A percentile compares a stretch with the other conserved stretches of the same genome.
phyloP scores from a whole-genome alignment of 2,329 filamentous ascomycete genomes.

The Trichoderma gracile region DNA sequence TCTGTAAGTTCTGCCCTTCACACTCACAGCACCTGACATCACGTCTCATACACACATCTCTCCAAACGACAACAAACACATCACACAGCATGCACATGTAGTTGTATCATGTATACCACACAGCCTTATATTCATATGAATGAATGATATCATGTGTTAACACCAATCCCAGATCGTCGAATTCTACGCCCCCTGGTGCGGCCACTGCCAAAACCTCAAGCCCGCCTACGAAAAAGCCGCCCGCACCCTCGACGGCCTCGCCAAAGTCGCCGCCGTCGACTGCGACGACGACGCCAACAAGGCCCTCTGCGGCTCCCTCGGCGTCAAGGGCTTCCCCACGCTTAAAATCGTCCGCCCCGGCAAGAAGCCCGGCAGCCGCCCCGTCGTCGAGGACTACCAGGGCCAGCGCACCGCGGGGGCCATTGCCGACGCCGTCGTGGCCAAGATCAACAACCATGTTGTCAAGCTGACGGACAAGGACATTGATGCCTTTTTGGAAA shows the following conservation, averaged over 20 bases:
- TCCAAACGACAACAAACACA: no score
- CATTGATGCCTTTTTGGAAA: constrained; percentile 72
- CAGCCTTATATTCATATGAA: no score
- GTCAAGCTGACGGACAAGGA: constrained; percentile 78
- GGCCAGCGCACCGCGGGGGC: constrained; percentile 79
- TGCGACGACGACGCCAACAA: constrained; percentile 96
- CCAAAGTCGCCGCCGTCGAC: constrained; percentile 91
- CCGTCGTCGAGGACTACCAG: constrained; percentile 86
- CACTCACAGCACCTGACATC: background rate
- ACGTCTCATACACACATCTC: background rate
- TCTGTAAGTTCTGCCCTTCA: constrained; percentile 61
- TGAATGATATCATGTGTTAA: background rate
- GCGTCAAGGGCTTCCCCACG: constrained; percentile 91
- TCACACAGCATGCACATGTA: no score
- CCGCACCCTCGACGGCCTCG: constrained; percentile 83
- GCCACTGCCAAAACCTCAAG: constrained; percentile 94
- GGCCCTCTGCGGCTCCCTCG: constrained; percentile 78
- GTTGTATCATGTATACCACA: no score
- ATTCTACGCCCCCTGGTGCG: constrained; percentile 98
- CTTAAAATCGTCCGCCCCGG: constrained; percentile 88
- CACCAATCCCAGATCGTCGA: constrained; percentile 57
- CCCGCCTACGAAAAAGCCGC: constrained; percentile 94
- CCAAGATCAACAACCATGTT: constrained; percentile 91
- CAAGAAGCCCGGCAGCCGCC: constrained; percentile 72
- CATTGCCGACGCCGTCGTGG: constrained; percentile 81